phyloP scores from a whole-genome alignment of 495 filamentous ascomycete species.

The Bacidia rubella region DNA sequence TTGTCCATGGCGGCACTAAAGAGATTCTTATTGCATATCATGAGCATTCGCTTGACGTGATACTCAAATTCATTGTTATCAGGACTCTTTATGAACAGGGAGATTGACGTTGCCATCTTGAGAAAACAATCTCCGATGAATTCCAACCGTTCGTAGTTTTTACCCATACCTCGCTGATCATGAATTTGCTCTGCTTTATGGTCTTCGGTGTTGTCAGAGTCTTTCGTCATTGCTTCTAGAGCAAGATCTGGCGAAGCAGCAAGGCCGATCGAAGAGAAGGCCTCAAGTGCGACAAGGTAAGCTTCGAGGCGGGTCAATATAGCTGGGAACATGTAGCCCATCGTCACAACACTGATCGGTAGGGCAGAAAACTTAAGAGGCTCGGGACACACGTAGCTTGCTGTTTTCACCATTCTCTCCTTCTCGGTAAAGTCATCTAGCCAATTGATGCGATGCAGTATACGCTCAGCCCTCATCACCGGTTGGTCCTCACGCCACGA shows the following conservation, averaged over 20 bases:
- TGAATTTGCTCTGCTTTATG: slow-evolving; percentile 57
- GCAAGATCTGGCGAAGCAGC: slow-evolving; percentile 53
- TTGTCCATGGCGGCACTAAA: slow-evolving; percentile 58
- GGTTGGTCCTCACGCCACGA: slow-evolving; percentile 51
- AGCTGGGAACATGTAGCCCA: slow-evolving; percentile 62
- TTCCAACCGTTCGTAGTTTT: slow-evolving; percentile 90
- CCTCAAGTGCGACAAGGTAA: slow-evolving; percentile 67
- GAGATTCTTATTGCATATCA: slow-evolving; percentile 87
- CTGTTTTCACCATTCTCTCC: slow-evolving; percentile 30
- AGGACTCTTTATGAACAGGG: slow-evolving; percentile 61
- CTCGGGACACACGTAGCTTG: slow-evolving; percentile 41
- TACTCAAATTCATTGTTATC: slow-evolving; percentile 74
- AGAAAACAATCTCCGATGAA: slow-evolving; percentile 90
- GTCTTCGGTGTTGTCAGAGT: slow-evolving; percentile 81
- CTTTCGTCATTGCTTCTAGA: slow-evolving; percentile 86
- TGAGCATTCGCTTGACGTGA: slow-evolving; percentile 79
- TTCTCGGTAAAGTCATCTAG: slow-evolving; percentile 48
- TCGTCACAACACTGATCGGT: slow-evolving; percentile 47
- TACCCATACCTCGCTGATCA: slow-evolving; percentile 80
- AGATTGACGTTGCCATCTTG: slow-evolving; percentile 89
- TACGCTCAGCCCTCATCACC: slow-evolving; percentile 58
- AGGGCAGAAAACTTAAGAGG: slow-evolving; percentile 61
- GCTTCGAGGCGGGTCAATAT: slow-evolving; percentile 75
- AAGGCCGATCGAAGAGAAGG: slow-evolving; percentile 44
- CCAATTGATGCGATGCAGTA: slow-evolving; percentile 67